phyloP scores from a whole-genome alignment of 148 eudicot genomes.

The Dysphania ambrosioides region DNA sequence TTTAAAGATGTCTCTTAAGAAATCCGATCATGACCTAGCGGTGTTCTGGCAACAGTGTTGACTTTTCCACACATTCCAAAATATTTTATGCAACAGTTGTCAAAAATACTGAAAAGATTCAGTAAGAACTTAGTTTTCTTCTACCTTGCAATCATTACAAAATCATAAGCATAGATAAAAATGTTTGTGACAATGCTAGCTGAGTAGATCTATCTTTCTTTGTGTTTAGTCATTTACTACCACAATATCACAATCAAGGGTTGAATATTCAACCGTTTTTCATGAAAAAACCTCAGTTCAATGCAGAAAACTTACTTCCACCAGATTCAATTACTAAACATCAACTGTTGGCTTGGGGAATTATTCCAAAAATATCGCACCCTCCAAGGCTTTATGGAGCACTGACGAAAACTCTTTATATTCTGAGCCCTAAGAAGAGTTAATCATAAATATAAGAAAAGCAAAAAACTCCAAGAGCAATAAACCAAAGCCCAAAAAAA shows the following conservation, averaged over 20 bases:
- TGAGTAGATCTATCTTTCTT: neutral
- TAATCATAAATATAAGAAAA: neutral
- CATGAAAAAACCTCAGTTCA: neutral
- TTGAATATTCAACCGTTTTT: neutral
- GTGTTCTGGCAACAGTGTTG: neutral
- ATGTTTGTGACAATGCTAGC: neutral
- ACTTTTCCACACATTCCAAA: neutral
- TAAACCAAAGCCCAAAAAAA: neutral
- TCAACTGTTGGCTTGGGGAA: slow-evolving; percentile 98
- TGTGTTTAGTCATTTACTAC: neutral
- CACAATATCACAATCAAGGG: neutral
- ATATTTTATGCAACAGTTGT: neutral
- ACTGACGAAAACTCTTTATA: slow-evolving; percentile 66
- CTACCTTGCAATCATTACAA: neutral
- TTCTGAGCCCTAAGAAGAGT: slow-evolving; percentile 56
- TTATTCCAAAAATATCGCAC: slow-evolving; percentile 82
- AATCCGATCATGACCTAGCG: neutral
- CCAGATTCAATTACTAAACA: slow-evolving; percentile 95
- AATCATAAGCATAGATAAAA: neutral
- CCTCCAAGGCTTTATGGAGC: slow-evolving; percentile 95
- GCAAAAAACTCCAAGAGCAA: neutral
- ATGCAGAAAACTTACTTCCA: slow-evolving; percentile 62
- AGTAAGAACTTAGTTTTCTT: neutral
- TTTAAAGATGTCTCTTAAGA: neutral
- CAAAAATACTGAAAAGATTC: neutral